phyloP scores from a whole-genome alignment of 371 early-diverging fungal genomes.

The Mortierella sp. region DNA sequence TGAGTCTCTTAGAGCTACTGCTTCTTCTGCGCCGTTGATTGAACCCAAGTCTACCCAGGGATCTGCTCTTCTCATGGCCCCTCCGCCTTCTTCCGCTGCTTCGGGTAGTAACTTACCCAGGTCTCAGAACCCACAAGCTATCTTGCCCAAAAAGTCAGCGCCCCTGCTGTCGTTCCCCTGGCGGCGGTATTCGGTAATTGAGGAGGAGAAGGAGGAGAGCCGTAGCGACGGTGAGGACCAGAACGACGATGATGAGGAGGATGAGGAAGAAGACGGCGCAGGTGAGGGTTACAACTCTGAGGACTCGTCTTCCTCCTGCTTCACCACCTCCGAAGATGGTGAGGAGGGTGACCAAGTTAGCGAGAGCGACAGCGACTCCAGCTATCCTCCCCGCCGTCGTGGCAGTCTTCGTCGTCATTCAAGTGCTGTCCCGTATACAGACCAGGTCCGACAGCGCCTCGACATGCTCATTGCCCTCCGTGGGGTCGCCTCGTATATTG shows the following conservation, averaged over 20 bases:
- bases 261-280: background rate
- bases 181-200: slow-evolving; percentile 34
- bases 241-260: slow-evolving; percentile 26
- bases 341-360: background rate
- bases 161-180: background rate
- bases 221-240: background rate
- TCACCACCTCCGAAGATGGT: slow-evolving; percentile 22
- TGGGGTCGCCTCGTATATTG: slow-evolving; percentile 20
- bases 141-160: slow-evolving; percentile 7
- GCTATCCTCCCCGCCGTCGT: background rate
- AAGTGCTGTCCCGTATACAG: background rate
- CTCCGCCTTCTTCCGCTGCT: background rate
- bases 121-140: slow-evolving; percentile 25
- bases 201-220: slow-evolving; percentile 22
- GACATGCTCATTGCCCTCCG: slow-evolving; percentile 30
- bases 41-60: slow-evolving; percentile 11
- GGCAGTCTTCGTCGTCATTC: background rate
- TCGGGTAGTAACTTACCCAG: background rate
- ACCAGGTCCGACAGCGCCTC: slow-evolving; percentile 21
- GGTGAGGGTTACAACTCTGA: background rate
- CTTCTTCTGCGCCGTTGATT: background rate
- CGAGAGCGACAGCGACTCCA: background rate
- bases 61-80: background rate
- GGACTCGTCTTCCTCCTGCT: slow-evolving; percentile 33
- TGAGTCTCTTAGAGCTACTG: slow-evolving; percentile 10